A percentile compares a stretch with the other conserved stretches of the same genome.
These are phyloP conservation scores for Leishmania gerbilli DNA, from an alignment of 208 protist genomes.

Conservation along the genomic window DNA sequence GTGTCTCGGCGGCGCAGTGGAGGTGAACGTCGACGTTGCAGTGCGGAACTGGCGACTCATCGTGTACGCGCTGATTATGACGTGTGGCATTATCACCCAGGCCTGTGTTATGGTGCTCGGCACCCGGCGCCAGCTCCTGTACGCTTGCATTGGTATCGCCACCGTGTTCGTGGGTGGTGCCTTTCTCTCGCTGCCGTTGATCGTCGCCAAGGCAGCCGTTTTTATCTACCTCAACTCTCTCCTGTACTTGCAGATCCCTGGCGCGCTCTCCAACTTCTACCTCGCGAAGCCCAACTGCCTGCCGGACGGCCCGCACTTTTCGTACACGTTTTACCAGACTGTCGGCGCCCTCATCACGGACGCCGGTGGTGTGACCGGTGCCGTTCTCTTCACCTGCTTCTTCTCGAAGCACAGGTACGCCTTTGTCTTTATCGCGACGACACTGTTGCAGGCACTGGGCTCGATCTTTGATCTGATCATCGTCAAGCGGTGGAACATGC, in stretches of 20 bases:
- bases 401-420: conserved; percentile 44
- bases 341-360: conserved; percentile 35
- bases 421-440: conserved; percentile 45
- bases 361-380: conserved; percentile 35
- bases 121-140: conserved; percentile 31
- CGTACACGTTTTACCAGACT: conserved; percentile 60
- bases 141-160: conserved; percentile 23
- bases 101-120: conserved; percentile 41
- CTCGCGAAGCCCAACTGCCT: conserved; percentile 37
- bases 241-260: conserved; percentile 58
- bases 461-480: conserved; percentile 60
- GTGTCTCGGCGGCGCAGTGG: conserved; percentile 32
- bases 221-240: conserved; percentile 47
- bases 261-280: conserved; percentile 52
- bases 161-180: conserved; percentile 22
- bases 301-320: conserved; percentile 58
- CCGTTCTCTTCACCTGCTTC: conserved; percentile 34
- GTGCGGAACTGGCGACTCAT: conserved; percentile 39
- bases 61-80: conserved; percentile 47
- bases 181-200: conserved; percentile 46
- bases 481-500: conserved; percentile 49
- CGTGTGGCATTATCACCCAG: conserved; percentile 33
- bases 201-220: conserved; percentile 58
- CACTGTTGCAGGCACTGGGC: conserved; percentile 28
- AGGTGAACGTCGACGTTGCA: conserved; percentile 48